These are phyloP conservation scores for Emiliania huxleyi DNA, from an alignment of 78 protist genomes.

Conservation along the genomic window DNA sequence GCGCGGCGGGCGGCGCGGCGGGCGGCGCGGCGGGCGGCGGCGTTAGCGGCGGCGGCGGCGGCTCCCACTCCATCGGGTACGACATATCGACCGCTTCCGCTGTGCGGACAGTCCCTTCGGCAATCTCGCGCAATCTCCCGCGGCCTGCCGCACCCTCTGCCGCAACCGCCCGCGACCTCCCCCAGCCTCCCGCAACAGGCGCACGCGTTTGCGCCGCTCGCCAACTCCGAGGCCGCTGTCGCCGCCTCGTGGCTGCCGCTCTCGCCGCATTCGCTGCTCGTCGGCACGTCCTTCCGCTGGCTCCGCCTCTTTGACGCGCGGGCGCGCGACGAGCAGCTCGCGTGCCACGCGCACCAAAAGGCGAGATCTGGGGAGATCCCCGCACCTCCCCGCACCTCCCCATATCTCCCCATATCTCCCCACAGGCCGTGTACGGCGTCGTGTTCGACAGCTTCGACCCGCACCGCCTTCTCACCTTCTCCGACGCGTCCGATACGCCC, in stretches of 20 bases:
- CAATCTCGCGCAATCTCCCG: background rate
- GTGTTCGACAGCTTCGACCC: background rate
- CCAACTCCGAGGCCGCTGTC: background rate
- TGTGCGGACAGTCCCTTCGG: too few species aligned
- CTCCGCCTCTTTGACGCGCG: slow-evolving; percentile 16
- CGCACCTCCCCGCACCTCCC: too few species aligned
- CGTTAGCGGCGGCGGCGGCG: too few species aligned
- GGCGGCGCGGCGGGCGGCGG: too few species aligned
- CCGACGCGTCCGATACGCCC: background rate
- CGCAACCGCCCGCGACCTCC: too few species aligned
- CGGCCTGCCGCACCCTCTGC: background rate
- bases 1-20: too few species aligned
- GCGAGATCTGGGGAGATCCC: too few species aligned
- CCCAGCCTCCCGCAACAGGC: too few species aligned
- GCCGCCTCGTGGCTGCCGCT: background rate
- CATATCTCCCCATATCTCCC: too few species aligned
- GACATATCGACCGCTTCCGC: too few species aligned
- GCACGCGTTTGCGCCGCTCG: background rate
- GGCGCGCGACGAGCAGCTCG: background rate
- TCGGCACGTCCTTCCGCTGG: slow-evolving; percentile 5
- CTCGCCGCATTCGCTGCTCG: background rate
- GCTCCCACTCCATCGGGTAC: too few species aligned
- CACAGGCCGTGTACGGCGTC: background rate
- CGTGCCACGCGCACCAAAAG: background rate
- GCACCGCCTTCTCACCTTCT: background rate